phyloP scores from a whole-genome alignment of 805 yeast species.

The Citeromyces nyonsensis region DNA sequence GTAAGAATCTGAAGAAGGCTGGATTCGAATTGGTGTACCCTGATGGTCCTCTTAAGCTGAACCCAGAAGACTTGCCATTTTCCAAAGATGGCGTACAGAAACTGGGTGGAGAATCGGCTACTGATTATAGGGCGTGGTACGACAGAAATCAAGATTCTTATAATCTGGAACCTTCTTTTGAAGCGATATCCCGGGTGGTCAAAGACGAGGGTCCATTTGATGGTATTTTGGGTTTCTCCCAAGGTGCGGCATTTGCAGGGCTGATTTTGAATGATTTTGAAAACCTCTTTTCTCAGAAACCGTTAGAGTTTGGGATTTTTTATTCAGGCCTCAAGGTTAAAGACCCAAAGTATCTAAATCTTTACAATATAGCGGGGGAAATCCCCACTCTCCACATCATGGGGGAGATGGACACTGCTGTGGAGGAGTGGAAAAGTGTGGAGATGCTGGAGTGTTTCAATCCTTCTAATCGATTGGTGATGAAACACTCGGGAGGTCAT shows the following conservation, averaged over 20 bases:
- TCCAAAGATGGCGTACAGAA: constrained; percentile 30
- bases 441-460: constrained; percentile 38
- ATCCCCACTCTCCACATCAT: constrained; percentile 53
- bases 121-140: constrained; percentile 60
- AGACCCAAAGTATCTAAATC: constrained; percentile 11
- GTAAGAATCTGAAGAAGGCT: constrained; percentile 52
- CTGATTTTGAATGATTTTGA: constrained; percentile 46
- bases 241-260: constrained; percentile 84
- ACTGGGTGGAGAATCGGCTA: constrained; percentile 24
- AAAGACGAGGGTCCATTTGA: constrained; percentile 66
- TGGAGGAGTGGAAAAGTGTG: constrained; percentile 55
- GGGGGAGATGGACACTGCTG: constrained; percentile 82
- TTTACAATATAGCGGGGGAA: constrained; percentile 12
- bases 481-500: constrained; percentile 93
- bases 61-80: constrained; percentile 63
- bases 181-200: constrained; percentile 31
- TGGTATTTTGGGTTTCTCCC: constrained; percentile 85
- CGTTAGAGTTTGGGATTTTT: constrained; percentile 56
- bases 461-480: constrained; percentile 21
- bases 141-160: constrained; percentile 14
- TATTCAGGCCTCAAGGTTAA: constrained; percentile 44
- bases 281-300: constrained; percentile 32
- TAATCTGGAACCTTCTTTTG: constrained; percentile 16
- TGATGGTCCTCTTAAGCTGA: constrained; percentile 60
- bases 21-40: constrained; percentile 63